A percentile compares a stretch with the other conserved stretches of the same genome.
phyloP scores from a whole-genome alignment of 1,139 yeast genomes.

The Groenewaldozyma sp. region DNA sequence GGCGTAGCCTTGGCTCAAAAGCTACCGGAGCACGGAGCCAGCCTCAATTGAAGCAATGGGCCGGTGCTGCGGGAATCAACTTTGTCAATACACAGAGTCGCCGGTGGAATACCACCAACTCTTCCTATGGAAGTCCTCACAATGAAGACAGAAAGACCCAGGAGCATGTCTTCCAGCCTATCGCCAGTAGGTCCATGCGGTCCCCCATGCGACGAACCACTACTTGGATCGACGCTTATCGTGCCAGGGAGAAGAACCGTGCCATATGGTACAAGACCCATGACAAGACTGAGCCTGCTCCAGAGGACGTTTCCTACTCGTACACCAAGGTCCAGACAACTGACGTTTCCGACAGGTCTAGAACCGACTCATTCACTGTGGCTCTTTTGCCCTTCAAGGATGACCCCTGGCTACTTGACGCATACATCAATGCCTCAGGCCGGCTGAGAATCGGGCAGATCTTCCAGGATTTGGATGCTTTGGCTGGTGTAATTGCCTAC shows the following conservation, averaged over 20 bases:
- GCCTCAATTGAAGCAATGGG: too few relatives aligned
- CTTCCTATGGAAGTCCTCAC: too few relatives aligned
- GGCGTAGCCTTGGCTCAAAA: too few relatives aligned
- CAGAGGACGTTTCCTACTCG: constrained; percentile 62
- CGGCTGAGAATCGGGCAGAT: constrained; percentile 83
- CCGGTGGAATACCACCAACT: too few relatives aligned
- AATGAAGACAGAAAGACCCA: too few relatives aligned
- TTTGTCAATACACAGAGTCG: too few relatives aligned
- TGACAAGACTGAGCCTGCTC: constrained; percentile 45
- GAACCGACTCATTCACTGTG: constrained; percentile 68
- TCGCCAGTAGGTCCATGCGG: constrained; percentile 24
- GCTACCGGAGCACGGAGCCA: too few relatives aligned
- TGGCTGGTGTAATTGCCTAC: constrained; percentile 82
- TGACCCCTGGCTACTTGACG: constrained; percentile 73
- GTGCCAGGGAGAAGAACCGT: constrained; percentile 61
- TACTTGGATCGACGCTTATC: constrained; percentile 77
- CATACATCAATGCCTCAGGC: constrained; percentile 83
- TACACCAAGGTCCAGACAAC: constrained; percentile 44
- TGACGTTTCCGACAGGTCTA: constrained; percentile 59
- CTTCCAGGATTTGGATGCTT: constrained; percentile 83
- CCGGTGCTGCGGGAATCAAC: too few relatives aligned
- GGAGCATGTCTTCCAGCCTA: constrained; percentile 28
- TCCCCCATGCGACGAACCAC: constrained; percentile 34
- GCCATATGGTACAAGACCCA: constrained; percentile 42
- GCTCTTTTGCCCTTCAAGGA: constrained; percentile 73